Base-by-base conservation (phyloP, 2,329 filamentous ascomycete genomes). In the Venturia oleaginea region DNA sequence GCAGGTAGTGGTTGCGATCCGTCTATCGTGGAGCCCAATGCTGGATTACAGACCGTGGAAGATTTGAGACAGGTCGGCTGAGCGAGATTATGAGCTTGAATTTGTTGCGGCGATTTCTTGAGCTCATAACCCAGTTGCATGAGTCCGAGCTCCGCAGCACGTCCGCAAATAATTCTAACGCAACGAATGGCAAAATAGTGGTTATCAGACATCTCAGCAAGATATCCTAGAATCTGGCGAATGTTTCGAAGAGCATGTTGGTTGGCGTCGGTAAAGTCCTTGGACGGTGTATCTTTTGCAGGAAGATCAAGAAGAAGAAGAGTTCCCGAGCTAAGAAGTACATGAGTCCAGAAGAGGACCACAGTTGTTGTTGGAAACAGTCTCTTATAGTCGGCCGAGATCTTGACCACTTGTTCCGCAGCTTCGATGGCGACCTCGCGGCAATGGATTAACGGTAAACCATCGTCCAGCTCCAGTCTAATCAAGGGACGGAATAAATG, bases 401-500 rank as follows among this genome's bases (percentile, higher is more conserved):
- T 70, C 8, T 70, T 71, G 1, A 78, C 77, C 0, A 80, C 76
- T 62, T 76, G 74, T 65, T 78, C 79, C 2, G 78, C 78, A 59
- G 74, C 76, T 54, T 75, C 73, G 15, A 80, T 80, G 73, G 87
- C 90, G 19, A 89, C 83, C 66, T 89, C 85, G 46, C 83, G 82
- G 22, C 46, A 51, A n/a, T 15, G 51, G 17, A 32, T 57, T 7
- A 57, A 15, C 10, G 87, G 87, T 3, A 80, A 78, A 2, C 89
- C 78, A 62, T 83, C 81, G 59, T 75, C 69, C 11, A 80, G 68
- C 61, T 80, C 76, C 27, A 87, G 80, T 69, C 89, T 89, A 70
- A 90, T 86, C 46, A 91, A 79, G 0, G 89, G 89, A 7, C 89
- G 81, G 71, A 91, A 91, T 1, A 92, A 80, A 22, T 90, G 81